Evolutionary conservation across 768 basidiomycete genomes (phyloP), one percentile per base, ranked within the genome.

Genomic region (Termitomyces sp.): DNA sequence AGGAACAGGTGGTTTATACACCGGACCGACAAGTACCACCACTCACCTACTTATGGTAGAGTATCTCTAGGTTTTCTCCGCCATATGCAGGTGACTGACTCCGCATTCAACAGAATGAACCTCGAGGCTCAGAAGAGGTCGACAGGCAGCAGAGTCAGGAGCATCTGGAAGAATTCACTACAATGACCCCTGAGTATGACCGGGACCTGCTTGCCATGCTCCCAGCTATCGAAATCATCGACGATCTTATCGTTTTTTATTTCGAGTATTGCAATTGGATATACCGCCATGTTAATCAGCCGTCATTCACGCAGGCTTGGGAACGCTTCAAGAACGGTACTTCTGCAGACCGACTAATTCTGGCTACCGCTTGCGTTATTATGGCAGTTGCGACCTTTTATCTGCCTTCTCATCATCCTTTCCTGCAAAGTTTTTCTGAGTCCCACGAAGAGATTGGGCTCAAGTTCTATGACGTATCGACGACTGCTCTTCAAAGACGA

Each of bases 211-310:
- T 90, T 60, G 75, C 78, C 4, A 70, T 80, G 56, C 79, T 93
- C 2, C 90, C 90, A 3, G 73, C 81, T 20, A 70, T 87, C 54
- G 81, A 86, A 47, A 74, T 85, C 52, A 85, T 92, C 64, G 90
- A 92, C 65, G 81, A 78, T 18, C 83, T 93, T 53, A 78, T 93
- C 66, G 72, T 73, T 49, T 87, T 85, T 72, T 92, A 93, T 70
- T 92, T 92, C 64, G 87, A 90, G 63, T 89, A 88, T 66, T 90
- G 89, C 79, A 91, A 88, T 70, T 93, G 90, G 90, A 83, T 92
- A 53, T 90, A 91, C 70, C 84, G 88, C 41, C 86, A 90, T 66
- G 81, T 92, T 58, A 86, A 90, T 69, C 79, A 85, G 54, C 56
- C 72, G 1, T 74, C 83, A 15, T 89, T 92, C 67, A 71, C 73